phyloP scores from a whole-genome alignment of 352 stramenopile species.

The Peronospora destructor region DNA sequence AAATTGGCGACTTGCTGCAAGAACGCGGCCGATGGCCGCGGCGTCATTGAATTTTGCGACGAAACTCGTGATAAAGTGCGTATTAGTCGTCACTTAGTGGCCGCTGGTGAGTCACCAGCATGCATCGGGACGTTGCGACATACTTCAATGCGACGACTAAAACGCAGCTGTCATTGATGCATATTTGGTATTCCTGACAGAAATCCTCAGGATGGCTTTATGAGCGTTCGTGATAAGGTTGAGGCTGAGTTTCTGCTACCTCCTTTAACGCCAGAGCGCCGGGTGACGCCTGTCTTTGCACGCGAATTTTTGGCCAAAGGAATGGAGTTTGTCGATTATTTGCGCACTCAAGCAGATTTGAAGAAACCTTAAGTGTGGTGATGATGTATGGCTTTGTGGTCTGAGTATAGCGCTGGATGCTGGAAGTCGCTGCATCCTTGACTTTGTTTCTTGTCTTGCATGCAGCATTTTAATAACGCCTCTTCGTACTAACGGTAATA shows the following conservation, averaged over 20 bases:
- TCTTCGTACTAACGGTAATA: no score
- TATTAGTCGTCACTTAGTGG: conserved; percentile 45
- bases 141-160: conserved; percentile 34
- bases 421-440: background rate
- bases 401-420: background rate
- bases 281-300: conserved; percentile 46
- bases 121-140: conserved; percentile 53
- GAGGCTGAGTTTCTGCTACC: conserved; percentile 64
- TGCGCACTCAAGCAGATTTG: conserved; percentile 35
- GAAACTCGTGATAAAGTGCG: conserved; percentile 37
- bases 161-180: conserved; percentile 41
- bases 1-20: conserved; percentile 33
- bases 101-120: conserved; percentile 30
- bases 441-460: conserved; percentile 31
- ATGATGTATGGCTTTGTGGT: background rate
- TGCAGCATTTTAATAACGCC: conserved; percentile 18
- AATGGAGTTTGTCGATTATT: conserved; percentile 59
- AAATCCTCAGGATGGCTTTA: conserved; percentile 39
- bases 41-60: conserved; percentile 54
- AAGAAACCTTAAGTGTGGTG: conserved; percentile 12
- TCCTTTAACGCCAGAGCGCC: conserved; percentile 42
- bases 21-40: conserved; percentile 31
- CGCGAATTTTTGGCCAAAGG: conserved; percentile 47
- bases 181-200: conserved; percentile 43
- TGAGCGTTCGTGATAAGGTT: conserved; percentile 44